Conservation (phyloP, 2,329 filamentous ascomycete species). For the Alternaria tenuissima region DNA sequence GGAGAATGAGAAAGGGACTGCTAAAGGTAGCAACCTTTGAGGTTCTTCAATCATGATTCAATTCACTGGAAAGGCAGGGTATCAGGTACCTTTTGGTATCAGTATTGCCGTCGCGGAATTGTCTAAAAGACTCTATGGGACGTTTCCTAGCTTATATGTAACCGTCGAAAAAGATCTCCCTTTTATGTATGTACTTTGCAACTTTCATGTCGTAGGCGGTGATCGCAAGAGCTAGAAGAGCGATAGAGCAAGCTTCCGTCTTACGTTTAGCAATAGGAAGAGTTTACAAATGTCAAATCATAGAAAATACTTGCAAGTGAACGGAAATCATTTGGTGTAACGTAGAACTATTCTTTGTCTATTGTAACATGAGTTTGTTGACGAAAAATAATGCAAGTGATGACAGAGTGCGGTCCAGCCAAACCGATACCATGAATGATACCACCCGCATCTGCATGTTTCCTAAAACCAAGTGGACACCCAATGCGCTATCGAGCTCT, state of each 20-base stretch:
- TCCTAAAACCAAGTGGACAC: background rate
- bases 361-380: background rate
- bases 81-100: background rate
- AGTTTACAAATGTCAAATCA: background rate
- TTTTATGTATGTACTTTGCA: background rate
- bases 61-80: background rate
- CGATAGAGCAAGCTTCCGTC: background rate
- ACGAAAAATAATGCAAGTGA: background rate
- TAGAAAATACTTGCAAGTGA: background rate
- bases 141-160: background rate
- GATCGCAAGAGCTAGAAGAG: background rate
- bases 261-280: background rate
- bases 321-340: background rate
- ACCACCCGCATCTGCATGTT: background rate
- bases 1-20: background rate
- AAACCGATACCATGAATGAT: background rate
- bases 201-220: background rate
- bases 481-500: background rate
- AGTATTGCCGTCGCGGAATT: background rate
- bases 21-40: background rate
- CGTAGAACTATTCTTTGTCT: background rate
- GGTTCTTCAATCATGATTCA: background rate
- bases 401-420: background rate
- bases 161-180: background rate
- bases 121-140: background rate